Base-by-base conservation (phyloP, 768 basidiomycete species). In the Termitomyces sp. region DNA sequence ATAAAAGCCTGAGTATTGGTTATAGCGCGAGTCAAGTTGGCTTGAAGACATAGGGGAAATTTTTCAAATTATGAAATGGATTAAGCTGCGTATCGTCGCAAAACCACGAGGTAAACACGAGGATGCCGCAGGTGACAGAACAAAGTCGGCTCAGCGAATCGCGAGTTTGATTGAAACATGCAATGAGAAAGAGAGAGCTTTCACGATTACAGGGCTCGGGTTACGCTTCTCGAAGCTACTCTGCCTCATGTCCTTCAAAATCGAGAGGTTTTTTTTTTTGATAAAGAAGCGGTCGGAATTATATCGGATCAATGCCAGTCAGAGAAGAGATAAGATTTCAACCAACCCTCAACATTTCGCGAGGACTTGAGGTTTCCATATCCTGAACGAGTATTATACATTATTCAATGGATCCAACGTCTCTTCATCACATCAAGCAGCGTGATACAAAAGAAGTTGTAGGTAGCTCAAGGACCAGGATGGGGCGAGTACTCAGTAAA, bases 1-100 rank as follows among this genome's bases (percentile, higher is more conserved):
- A 62, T 74, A 74, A 37, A 58, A 64, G 5, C 72, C 71, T 14
- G 69, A 67, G 51, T 72, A 64, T 22, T 71, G 68, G 22, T 58
- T 32, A 27, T 27, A 56, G 36, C 36, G 10, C 26, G 29, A 12
- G 13, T 13, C n/a, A n/a, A n/a, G 4, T 5, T 34, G 53, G 14
- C 10, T 16, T 46, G 13, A 24, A 55, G 42, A 27, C 53, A 44
- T 44, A 2, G 4, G 10, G 7, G 5, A 34, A 34, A 46, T 36
- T 24, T 8, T 16, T 3, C 9, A 31, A 36, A 18, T 46, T 32
- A 18, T n/a, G 16, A 26, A 9, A 1, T 10, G 13, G 22, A 10
- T n/a, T 18, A 26, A 44, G 34, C 24, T 36, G 18, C 42, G 24
- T 18, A 36, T 46, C 24, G 16, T 46, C 29, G 18, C 12, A 5